Percentiles rank a stretch among this genome's conserved stretches.
Evolutionary conservation across 345 rosid genomes (phyloP).

Genomic region (Luvunga scandens): DNA sequence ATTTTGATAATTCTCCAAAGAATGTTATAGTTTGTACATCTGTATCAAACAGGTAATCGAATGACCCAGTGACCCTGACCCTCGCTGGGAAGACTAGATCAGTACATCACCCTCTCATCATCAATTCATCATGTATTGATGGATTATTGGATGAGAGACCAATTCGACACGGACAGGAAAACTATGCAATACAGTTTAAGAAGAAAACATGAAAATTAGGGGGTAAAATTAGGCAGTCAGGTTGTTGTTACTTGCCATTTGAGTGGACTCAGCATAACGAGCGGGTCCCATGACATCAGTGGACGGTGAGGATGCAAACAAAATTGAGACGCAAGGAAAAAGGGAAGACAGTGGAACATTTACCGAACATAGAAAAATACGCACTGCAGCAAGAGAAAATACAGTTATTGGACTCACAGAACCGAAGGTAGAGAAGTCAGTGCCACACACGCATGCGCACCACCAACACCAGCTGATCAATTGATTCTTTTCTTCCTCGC

Average conservation of each 20-base stretch:
- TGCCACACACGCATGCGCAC: too few species aligned
- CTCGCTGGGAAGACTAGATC: too few species aligned
- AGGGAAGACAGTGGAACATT: background rate
- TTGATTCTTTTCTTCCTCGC: constrained; percentile 50
- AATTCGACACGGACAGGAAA: background rate
- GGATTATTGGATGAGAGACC: background rate
- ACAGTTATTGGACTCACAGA: background rate
- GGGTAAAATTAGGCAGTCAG: too few species aligned
- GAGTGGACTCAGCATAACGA: too few species aligned
- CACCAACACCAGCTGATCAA: constrained; percentile 19
- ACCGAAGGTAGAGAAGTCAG: background rate
- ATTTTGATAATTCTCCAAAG: too few species aligned
- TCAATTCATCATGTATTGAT: background rate
- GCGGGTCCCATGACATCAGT: background rate
- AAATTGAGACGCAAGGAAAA: background rate
- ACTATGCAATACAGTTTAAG: too few species aligned
- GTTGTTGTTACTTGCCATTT: too few species aligned
- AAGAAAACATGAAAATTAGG: too few species aligned
- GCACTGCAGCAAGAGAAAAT: background rate
- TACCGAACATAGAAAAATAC: background rate
- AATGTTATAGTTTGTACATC: background rate
- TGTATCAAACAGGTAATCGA: background rate
- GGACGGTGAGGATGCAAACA: background rate
- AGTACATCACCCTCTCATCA: background rate
- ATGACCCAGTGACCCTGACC: background rate